These are phyloP conservation scores for Linaria vulgaris DNA, from an alignment of 257 asterid species.

Conservation along the genomic window DNA sequence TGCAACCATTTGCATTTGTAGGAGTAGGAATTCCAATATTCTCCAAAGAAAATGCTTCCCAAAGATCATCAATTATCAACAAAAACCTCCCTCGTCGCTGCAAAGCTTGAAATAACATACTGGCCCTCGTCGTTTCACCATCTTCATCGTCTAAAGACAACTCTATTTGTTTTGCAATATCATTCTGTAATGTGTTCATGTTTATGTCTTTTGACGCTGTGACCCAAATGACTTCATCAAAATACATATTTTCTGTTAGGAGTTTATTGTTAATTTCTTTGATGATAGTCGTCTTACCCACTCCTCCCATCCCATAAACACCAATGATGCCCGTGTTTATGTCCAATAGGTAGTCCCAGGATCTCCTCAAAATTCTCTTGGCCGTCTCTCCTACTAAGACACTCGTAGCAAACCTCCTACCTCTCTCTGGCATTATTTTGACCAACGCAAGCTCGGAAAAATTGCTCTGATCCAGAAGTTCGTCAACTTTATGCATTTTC, in stretches of 20 bases:
- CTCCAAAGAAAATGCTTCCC: slow-evolving; percentile 49
- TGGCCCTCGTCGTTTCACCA: slow-evolving; percentile 39
- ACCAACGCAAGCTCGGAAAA: slow-evolving; percentile 20
- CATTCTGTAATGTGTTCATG: slow-evolving; percentile 49
- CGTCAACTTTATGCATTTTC: slow-evolving; percentile 24
- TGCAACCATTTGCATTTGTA: slow-evolving; percentile 36
- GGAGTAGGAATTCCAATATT: slow-evolving; percentile 48
- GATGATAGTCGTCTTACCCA: slow-evolving; percentile 41
- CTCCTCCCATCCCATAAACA: slow-evolving; percentile 43
- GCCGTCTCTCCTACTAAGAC: slow-evolving; percentile 30
- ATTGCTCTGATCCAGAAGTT: slow-evolving; percentile 22
- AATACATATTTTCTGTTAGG: slow-evolving; percentile 32
- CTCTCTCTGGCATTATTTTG: slow-evolving; percentile 23
- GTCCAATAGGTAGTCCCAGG: slow-evolving; percentile 26
- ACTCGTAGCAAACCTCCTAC: slow-evolving; percentile 25
- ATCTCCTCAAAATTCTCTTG: slow-evolving; percentile 15
- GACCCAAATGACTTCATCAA: slow-evolving; percentile 50
- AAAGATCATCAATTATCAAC: slow-evolving; percentile 48
- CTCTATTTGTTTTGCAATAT: slow-evolving; percentile 44
- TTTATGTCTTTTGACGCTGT: slow-evolving; percentile 41
- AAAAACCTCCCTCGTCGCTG: slow-evolving; percentile 44
- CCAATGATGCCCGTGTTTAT: slow-evolving; percentile 30
- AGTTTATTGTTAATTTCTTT: slow-evolving; percentile 45
- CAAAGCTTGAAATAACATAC: slow-evolving; percentile 33
- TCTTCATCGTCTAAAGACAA: slow-evolving; percentile 47